Conservation (phyloP, 805 yeast genomes). For the Debaryomyces hansenii region DNA sequence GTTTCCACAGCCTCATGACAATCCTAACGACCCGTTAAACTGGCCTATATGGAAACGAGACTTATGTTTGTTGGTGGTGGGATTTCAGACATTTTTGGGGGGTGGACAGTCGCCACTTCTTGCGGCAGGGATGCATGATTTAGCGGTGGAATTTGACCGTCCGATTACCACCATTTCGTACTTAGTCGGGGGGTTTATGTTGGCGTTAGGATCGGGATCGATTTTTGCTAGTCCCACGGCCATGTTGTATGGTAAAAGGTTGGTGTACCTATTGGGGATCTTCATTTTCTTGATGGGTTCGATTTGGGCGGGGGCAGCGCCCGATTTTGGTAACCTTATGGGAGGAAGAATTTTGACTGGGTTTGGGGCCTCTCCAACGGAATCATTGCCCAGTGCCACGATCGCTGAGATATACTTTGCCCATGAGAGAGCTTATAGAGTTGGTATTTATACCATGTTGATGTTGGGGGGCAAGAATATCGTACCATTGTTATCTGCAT, state of each 20-base stretch:
- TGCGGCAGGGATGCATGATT: conserved; percentile 52
- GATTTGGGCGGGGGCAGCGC: conserved; percentile 54
- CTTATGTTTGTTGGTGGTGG: conserved; percentile 50
- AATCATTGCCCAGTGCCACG: conserved; percentile 59
- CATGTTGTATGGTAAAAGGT: conserved; percentile 55
- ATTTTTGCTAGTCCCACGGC: conserved; percentile 59
- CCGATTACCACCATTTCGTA: conserved; percentile 46
- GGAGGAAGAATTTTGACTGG: conserved; percentile 60
- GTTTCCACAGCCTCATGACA: conserved; percentile 61
- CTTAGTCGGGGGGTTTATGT: conserved; percentile 60
- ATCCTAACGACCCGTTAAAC: conserved; percentile 64
- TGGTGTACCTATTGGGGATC: conserved; percentile 51
- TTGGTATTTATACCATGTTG: conserved; percentile 57
- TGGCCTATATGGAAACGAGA: conserved; percentile 66
- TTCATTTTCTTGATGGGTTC: conserved; percentile 51
- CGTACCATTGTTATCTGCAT: conserved; percentile 55
- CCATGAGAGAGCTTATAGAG: conserved; percentile 60
- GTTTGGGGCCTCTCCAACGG: conserved; percentile 62
- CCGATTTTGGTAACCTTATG: conserved; percentile 49
- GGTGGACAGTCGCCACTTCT: conserved; percentile 64
- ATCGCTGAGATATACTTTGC: conserved; percentile 62
- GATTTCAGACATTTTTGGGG: conserved; percentile 57
- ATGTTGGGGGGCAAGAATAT: conserved; percentile 63
- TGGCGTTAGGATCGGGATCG: conserved; percentile 59
- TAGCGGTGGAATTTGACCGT: conserved; percentile 44